Percentiles rank a stretch among this genome's conserved stretches.
Conservation (phyloP, 2,329 filamentous ascomycete species). For the Cytospora mali region DNA sequence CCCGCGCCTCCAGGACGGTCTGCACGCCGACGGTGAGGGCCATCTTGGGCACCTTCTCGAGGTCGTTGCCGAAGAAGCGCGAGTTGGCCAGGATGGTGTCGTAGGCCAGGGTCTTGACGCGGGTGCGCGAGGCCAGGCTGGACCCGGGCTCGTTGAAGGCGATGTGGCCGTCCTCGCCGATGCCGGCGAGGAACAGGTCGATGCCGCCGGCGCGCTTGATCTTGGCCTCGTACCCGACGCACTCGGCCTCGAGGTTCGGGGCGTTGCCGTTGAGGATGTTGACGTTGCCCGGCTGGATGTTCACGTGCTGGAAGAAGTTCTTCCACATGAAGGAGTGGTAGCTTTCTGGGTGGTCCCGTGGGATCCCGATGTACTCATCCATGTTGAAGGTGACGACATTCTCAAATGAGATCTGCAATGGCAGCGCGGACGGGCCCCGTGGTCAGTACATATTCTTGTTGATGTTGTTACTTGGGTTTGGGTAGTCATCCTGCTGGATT, state of each 20-base stretch:
- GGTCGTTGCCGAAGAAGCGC: conserved; percentile 69
- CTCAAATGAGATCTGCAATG: conserved; percentile 44
- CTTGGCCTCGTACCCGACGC: conserved; percentile 70
- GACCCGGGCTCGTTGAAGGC: conserved; percentile 83
- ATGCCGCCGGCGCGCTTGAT: conserved; percentile 72
- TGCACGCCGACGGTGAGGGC: conserved; percentile 65
- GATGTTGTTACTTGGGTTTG: not conserved
- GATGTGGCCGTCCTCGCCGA: conserved; percentile 78
- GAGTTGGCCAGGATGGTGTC: conserved; percentile 78
- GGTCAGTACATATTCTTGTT: not conserved
- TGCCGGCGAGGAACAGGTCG: conserved; percentile 75
- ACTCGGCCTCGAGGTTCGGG: conserved; percentile 68
- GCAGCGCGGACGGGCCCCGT: not conserved
- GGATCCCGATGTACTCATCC: conserved; percentile 76
- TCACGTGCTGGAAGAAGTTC: conserved; percentile 75
- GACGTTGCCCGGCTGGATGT: conserved; percentile 69
- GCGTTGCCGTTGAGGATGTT: conserved; percentile 77
- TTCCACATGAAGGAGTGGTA: conserved; percentile 86
- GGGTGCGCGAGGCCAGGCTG: conserved; percentile 67
- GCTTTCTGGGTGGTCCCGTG: conserved; percentile 73
- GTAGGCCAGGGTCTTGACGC: conserved; percentile 77
- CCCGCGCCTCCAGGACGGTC: conserved; percentile 66
- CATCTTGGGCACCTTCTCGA: conserved; percentile 68
- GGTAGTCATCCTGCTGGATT: not conserved
- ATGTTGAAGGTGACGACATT: conserved; percentile 73